phyloP scores from a whole-genome alignment of 225 moss, liverwort and hornwort genomes.

The Sphagnum contortum region DNA sequence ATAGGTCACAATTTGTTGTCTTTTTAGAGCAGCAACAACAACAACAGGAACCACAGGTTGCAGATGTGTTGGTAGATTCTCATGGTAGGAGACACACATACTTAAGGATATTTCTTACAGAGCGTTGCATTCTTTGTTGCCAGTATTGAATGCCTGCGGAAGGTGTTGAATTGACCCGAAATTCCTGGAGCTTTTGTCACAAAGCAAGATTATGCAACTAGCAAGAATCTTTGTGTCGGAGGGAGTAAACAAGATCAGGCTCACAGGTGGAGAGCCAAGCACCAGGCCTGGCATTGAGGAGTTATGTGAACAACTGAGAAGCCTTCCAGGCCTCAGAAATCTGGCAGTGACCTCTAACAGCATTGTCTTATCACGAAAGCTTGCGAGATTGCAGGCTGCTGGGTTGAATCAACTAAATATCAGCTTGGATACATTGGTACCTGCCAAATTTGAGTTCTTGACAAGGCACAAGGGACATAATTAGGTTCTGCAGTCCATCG shows the following conservation, averaged over 20 bases:
- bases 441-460: slow-evolving; percentile 90
- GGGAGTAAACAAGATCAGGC: slow-evolving; percentile 85
- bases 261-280: slow-evolving; percentile 97
- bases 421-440: slow-evolving; percentile 84
- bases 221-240: slow-evolving; percentile 80
- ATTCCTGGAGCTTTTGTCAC: slow-evolving; percentile 40
- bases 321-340: slow-evolving; percentile 61
- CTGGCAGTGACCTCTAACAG: slow-evolving; percentile 96
- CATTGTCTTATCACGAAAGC: slow-evolving; percentile 71
- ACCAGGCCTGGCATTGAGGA: slow-evolving; percentile 81
- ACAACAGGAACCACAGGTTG: slow-evolving; percentile 31
- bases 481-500: slow-evolving; percentile 75
- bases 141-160: slow-evolving; percentile 97
- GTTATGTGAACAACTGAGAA: slow-evolving; percentile 52
- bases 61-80: slow-evolving; percentile 80
- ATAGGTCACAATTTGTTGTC: too few species aligned
- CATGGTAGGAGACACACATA: slow-evolving; percentile 90
- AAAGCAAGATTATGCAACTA: slow-evolving; percentile 64
- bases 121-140: slow-evolving; percentile 93
- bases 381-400: slow-evolving; percentile 62
- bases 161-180: slow-evolving; percentile 73
- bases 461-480: slow-evolving; percentile 79
- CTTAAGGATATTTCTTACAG: slow-evolving; percentile 86
- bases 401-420: slow-evolving; percentile 82
- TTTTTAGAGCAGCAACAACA: too few species aligned